Evolutionary conservation across 441 rosid genomes (phyloP).

Genomic region (Macaranga tanarius): DNA sequence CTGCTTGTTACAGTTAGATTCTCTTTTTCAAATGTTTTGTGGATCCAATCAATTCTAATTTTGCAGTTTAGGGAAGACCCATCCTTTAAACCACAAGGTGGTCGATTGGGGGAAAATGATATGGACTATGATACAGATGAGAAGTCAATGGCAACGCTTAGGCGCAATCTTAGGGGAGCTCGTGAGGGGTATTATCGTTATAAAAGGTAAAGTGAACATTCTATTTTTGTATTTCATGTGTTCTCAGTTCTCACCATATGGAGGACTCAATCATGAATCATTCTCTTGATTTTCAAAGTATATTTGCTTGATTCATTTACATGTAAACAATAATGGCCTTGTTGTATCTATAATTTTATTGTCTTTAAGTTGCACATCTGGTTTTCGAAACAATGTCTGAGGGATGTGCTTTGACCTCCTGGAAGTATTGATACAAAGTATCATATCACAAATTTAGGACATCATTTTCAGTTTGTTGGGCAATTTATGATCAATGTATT

Average conservation of each 20-base stretch:
- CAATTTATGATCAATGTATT: neutral
- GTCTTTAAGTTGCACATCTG: neutral
- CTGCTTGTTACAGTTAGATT: slow-evolving; percentile 7
- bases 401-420: slow-evolving; percentile 5
- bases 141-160: slow-evolving; percentile 96
- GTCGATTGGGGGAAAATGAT: slow-evolving; percentile 92
- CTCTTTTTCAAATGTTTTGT: slow-evolving; percentile 14
- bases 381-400: neutral
- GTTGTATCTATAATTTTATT: neutral
- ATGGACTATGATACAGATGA: slow-evolving; percentile 99
- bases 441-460: neutral
- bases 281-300: slow-evolving; percentile 1
- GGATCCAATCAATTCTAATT: slow-evolving; percentile 27
- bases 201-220: slow-evolving; percentile 59
- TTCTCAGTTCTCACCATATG: slow-evolving; percentile 9
- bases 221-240: slow-evolving; percentile 3
- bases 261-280: slow-evolving; percentile 1
- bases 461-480: slow-evolving; percentile 4
- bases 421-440: neutral
- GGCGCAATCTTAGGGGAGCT: slow-evolving; percentile 92
- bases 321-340: neutral
- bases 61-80: slow-evolving; percentile 80
- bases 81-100: slow-evolving; percentile 97
- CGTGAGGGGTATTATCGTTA: slow-evolving; percentile 90
- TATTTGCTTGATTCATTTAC: slow-evolving; percentile 7